phyloP scores from a whole-genome alignment of 768 basidiomycete species.

The Leucogyrophana mollusca region DNA sequence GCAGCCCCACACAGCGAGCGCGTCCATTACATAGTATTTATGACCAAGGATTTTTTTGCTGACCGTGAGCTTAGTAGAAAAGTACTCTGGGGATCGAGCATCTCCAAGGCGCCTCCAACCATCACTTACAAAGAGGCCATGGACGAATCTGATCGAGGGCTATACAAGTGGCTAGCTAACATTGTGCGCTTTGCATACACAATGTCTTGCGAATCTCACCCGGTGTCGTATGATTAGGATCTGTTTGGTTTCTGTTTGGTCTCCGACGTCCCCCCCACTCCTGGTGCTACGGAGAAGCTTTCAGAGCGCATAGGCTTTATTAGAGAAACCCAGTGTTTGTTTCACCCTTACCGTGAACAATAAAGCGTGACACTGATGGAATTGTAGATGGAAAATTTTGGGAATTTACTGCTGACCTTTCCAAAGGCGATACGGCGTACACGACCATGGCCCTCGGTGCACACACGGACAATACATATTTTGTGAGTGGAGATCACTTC shows the following conservation, averaged over 20 bases:
- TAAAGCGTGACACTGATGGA: too few relatives aligned
- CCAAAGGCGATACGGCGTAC: constrained; percentile 93
- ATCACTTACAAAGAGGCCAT: constrained; percentile 75
- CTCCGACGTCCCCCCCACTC: constrained; percentile 72
- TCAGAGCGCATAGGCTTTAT: constrained; percentile 80
- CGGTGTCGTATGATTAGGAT: constrained; percentile 48
- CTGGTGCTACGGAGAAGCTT: constrained; percentile 83
- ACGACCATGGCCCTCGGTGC: constrained; percentile 84
- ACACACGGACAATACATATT: constrained; percentile 76
- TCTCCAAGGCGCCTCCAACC: constrained; percentile 71
- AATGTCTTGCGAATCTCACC: constrained; percentile 1
- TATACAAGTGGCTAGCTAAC: constrained; percentile 80
- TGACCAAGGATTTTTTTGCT: background rate
- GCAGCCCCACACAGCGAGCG: constrained; percentile 40
- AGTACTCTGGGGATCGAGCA: constrained; percentile 79
- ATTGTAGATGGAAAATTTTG: constrained; percentile 89
- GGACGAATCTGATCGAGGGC: constrained; percentile 57
- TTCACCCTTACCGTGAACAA: too few relatives aligned
- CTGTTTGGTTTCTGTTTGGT: constrained; percentile 89
- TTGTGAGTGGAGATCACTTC: constrained; percentile 20
- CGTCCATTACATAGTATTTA: constrained; percentile 20
- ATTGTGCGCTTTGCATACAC: constrained; percentile 50
- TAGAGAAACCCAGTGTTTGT: constrained; percentile 76
- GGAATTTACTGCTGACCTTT: constrained; percentile 92
- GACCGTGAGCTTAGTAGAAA: constrained; percentile 40